Evolutionary conservation across 2,329 filamentous ascomycete genomes (phyloP).

Genomic region (Penicillium sp.): DNA sequence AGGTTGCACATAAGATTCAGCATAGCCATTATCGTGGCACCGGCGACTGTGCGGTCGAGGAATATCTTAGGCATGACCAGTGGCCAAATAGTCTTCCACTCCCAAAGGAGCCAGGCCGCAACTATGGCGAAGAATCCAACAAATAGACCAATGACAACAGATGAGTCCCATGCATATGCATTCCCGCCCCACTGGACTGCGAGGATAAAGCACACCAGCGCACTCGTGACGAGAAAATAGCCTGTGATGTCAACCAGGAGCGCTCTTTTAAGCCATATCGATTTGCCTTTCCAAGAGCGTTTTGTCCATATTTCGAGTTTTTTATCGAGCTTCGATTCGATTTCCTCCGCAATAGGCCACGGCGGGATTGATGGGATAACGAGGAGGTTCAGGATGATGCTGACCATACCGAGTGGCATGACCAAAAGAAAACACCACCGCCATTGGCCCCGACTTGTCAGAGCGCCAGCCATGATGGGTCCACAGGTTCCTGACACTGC

Average conservation of each 20-base stretch:
- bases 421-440: background rate
- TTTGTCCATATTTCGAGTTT: background rate
- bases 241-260: background rate
- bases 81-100: background rate
- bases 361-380: background rate
- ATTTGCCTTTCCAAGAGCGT: background rate
- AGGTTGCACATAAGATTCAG: background rate
- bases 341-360: background rate
- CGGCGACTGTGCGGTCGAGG: background rate
- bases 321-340: background rate
- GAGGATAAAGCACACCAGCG: background rate
- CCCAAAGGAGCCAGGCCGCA: background rate
- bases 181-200: background rate
- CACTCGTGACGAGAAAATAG: background rate
- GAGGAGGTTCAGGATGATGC: background rate
- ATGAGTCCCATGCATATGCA: background rate
- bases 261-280: background rate
- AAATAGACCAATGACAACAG: background rate
- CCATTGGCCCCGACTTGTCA: background rate
- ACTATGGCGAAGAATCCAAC: background rate
- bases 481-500: background rate
- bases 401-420: background rate
- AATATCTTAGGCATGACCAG: background rate
- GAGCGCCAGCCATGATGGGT: background rate
- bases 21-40: background rate